A percentile compares a stretch with the other conserved stretches of the same genome.
These are phyloP conservation scores for Paraphoma chrysanthemicola DNA, from an alignment of 2,329 filamentous ascomycete genomes.

Conservation along the genomic window DNA sequence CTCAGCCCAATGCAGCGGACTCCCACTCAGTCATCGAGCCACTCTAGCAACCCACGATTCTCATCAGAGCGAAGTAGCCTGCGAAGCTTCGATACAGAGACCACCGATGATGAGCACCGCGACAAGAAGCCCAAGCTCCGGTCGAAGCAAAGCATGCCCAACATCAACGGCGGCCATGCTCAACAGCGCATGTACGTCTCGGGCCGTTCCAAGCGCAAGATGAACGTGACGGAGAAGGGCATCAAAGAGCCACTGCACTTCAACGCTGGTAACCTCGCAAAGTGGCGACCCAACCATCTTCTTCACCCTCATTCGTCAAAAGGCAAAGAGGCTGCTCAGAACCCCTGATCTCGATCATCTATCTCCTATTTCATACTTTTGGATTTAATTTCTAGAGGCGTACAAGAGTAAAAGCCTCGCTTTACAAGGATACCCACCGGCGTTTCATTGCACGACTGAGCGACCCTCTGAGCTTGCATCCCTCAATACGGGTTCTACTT, in stretches of 20 bases:
- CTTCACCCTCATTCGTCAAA: constrained; percentile 44
- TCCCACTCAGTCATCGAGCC: constrained; percentile 20
- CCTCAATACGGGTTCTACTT: neutral
- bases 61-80: constrained; percentile 46
- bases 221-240: constrained; percentile 48
- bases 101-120: constrained; percentile 47
- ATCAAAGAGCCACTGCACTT: constrained; percentile 49
- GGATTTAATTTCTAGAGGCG: constrained; percentile 16
- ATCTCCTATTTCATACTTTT: constrained; percentile 4
- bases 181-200: constrained; percentile 47
- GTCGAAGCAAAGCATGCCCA: constrained; percentile 44
- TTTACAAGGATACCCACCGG: constrained; percentile 32
- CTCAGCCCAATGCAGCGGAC: constrained; percentile 19
- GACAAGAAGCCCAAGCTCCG: constrained; percentile 51
- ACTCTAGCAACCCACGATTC: constrained; percentile 30
- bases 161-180: constrained; percentile 31
- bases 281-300: constrained; percentile 39
- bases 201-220: constrained; percentile 51
- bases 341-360: constrained; percentile 6
- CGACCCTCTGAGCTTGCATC: neutral
- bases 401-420: constrained; percentile 27
- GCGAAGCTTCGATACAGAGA: constrained; percentile 46
- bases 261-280: constrained; percentile 45
- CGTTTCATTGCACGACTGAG: constrained; percentile 20
- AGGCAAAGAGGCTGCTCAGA: constrained; percentile 42